Evolutionary conservation across 2,329 filamentous ascomycete species (phyloP).

Genomic region (Arthrinium phaeospermum): DNA sequence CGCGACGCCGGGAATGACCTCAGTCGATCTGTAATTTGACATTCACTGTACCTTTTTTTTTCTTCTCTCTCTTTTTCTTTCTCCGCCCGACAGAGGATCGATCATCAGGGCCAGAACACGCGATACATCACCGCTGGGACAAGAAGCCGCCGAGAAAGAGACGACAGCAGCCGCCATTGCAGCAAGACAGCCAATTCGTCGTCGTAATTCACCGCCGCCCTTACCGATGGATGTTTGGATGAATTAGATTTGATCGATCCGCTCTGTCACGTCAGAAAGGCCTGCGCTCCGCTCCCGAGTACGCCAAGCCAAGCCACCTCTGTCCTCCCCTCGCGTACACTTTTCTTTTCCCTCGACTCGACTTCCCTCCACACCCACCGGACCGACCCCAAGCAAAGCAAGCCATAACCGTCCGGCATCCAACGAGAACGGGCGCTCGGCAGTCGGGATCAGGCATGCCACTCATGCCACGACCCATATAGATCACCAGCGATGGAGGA

Average conservation of each 20-base stretch:
- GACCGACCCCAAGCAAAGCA: background rate
- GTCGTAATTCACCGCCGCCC: background rate
- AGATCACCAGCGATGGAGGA: conserved; percentile 36
- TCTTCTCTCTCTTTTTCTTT: no score
- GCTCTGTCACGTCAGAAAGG: background rate
- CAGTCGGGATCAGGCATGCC: background rate
- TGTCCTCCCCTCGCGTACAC: background rate
- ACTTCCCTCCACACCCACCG: background rate
- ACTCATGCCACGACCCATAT: background rate
- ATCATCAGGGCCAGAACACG: background rate
- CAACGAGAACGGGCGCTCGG: background rate
- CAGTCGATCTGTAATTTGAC: background rate
- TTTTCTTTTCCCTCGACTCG: background rate
- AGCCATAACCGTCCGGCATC: background rate
- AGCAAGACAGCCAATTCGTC: background rate
- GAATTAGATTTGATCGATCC: conserved; percentile 7
- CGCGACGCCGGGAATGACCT: conserved; percentile 11
- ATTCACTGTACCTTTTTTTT: background rate
- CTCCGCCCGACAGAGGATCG: background rate
- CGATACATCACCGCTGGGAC: background rate
- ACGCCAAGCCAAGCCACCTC: background rate
- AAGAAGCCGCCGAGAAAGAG: background rate
- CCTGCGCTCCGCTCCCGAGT: conserved; percentile 1
- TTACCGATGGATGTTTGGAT: background rate
- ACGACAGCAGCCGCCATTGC: background rate